Evolutionary conservation across 495 filamentous ascomycete genomes (phyloP), one percentile per base, ranked within the genome.

Genomic region (Elasticomyces elasticus): DNA sequence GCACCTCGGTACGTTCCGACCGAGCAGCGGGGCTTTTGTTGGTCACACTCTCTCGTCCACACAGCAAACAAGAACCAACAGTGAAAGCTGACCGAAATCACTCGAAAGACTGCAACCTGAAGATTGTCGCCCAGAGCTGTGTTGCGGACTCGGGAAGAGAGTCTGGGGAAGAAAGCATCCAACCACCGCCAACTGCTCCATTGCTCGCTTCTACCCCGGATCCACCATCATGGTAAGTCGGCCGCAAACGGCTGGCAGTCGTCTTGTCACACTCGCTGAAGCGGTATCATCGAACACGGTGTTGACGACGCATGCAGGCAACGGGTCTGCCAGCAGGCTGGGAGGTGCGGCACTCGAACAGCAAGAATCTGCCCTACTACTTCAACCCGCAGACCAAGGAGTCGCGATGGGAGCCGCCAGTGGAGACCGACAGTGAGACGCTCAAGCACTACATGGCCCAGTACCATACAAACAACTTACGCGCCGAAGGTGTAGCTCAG

Each of bases 321-420:
- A 82, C 85, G 60, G 92, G 92, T 64, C 81, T 98, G 50, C 92
- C 92, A 41, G 65, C 78, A 5, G 76, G 80, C 65, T 96, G 92
- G 92, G 89, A 95, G 71, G 87, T 97, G 37, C 35, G 51, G 9
- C 87, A 91, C 72, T 94, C 86, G 67, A 91, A 94, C 72, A 90
- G 87, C 68, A 97, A 95, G 73, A 94, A 92, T 69, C 85, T 97
- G 15, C 92, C 92, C 31, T 98, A 98, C 74, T 98, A 96, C 72
- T 97, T 94, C 84, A 92, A 94, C 71, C 69, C 84, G 24, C 67
- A 67, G 25, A 85, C 85, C 44, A 88, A 86, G 64, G 80, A 83
- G 61, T 97, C 92, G 47, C 79, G 85, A 67, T 98, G 92, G 92
- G 91, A 97, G 62, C 92, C 92, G 4, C 92, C 92, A 23, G 60